These are phyloP conservation scores for Vigna mungo DNA, from an alignment of 306 rosid genomes.

Conservation along the genomic window DNA sequence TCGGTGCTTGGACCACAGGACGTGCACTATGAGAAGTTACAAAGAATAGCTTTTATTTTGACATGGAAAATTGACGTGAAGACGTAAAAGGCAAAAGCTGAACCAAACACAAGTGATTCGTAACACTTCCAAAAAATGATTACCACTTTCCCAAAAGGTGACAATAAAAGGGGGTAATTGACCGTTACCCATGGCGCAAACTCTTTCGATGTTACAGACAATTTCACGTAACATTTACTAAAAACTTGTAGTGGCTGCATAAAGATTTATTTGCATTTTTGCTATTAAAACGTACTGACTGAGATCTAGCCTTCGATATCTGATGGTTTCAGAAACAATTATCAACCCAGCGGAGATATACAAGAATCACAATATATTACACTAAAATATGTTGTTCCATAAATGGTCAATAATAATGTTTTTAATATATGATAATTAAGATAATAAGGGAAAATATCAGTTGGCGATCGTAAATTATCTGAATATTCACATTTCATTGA, in stretches of 20 bases:
- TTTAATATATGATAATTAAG: constrained; percentile 3
- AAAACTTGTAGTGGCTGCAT: background rate
- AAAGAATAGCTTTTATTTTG: too few species aligned
- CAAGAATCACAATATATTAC: background rate
- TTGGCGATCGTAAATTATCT: constrained; percentile 35
- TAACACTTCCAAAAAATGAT: too few species aligned
- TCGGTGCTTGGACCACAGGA: too few species aligned
- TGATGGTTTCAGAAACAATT: background rate
- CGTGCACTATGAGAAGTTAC: too few species aligned
- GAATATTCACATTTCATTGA: constrained; percentile 41
- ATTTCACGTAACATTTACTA: background rate
- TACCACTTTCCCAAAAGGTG: background rate
- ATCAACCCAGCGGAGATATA: background rate
- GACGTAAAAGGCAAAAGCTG: too few species aligned
- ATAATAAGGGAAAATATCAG: constrained; percentile 6
- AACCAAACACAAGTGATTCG: too few species aligned
- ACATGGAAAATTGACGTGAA: too few species aligned
- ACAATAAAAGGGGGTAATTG: background rate
- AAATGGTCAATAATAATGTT: background rate
- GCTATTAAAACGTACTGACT: background rate
- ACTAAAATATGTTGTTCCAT: background rate
- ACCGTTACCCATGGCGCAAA: background rate
- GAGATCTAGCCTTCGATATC: background rate
- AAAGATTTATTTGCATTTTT: background rate
- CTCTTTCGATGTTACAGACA: background rate